Conservation (phyloP, 208 protist genomes). For the Trypanosoma avium region DNA sequence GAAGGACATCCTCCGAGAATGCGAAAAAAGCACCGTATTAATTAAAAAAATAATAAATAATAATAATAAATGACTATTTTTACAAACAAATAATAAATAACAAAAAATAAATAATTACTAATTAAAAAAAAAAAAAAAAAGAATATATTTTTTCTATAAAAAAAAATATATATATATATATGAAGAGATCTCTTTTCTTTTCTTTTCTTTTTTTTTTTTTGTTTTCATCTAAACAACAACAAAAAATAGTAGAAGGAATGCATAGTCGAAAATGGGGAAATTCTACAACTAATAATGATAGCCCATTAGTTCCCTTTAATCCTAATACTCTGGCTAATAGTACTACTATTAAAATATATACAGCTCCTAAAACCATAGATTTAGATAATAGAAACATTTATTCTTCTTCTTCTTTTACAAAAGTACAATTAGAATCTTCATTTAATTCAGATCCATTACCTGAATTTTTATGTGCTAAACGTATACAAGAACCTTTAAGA, state of each 20-base stretch:
- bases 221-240: background rate
- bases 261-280: background rate
- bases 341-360: background rate
- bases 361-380: background rate
- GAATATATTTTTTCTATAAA: too few relatives aligned
- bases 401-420: too few relatives aligned
- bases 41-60: constrained; percentile 30
- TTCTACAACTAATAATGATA: background rate
- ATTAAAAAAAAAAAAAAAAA: too few relatives aligned
- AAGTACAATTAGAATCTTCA: background rate
- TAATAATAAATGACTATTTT: too few relatives aligned
- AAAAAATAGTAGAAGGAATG: background rate
- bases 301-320: background rate
- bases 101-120: background rate
- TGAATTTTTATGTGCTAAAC: background rate
- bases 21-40: constrained; percentile 71
- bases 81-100: background rate
- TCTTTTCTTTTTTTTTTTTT: constrained; percentile 4
- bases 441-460: background rate
- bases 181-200: background rate
- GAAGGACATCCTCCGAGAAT: constrained; percentile 47
- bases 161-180: background rate
- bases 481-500: background rate
- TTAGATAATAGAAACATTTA: too few relatives aligned
- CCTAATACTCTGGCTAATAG: background rate